Conservation (phyloP, 192 early-diverging fungal genomes). For the Backusella westeae region DNA sequence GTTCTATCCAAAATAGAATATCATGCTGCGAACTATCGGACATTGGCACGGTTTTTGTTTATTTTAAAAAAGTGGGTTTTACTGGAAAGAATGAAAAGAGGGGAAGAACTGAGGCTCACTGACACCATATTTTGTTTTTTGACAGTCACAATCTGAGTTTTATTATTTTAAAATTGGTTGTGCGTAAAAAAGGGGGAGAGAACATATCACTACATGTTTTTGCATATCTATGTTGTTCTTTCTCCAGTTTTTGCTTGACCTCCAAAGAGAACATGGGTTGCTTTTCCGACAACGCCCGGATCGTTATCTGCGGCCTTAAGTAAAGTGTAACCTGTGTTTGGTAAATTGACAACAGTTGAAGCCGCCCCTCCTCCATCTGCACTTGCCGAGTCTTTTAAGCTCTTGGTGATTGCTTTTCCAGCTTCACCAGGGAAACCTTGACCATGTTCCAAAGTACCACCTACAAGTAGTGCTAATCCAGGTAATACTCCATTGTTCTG, state of each 20-base stretch:
- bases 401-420: not conserved
- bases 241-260: not conserved
- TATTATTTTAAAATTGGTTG: no score
- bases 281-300: not conserved
- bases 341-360: not conserved
- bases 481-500: not conserved
- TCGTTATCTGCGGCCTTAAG: not conserved
- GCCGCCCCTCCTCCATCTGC: not conserved
- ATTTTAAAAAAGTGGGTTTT: not conserved
- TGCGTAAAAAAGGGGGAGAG: not conserved
- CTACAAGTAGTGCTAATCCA: not conserved
- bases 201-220: no score
- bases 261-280: not conserved
- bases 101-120: no score
- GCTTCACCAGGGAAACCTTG: not conserved
- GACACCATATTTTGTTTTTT: no score
- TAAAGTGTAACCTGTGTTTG: not conserved
- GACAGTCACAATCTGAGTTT: not conserved
- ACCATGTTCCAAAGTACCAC: not conserved
- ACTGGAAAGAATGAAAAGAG: not conserved
- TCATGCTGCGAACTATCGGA: not conserved
- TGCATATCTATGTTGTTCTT: not conserved
- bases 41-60: not conserved
- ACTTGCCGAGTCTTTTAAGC: not conserved
- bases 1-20: slow-evolving; percentile 6